These are phyloP conservation scores for Fusarium compactum DNA, from an alignment of 2,329 filamentous ascomycete species.

Conservation along the genomic window DNA sequence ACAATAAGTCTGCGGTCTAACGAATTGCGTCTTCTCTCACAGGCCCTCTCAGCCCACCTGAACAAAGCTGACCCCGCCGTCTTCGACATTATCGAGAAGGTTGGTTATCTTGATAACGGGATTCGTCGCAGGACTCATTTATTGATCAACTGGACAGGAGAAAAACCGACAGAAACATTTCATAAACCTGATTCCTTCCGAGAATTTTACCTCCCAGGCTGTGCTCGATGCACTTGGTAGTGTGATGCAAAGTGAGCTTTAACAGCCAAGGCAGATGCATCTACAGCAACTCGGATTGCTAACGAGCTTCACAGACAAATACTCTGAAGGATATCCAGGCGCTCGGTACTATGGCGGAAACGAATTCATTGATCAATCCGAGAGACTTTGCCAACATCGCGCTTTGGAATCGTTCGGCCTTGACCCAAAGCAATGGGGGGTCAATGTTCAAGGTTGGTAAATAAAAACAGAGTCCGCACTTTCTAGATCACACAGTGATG, in stretches of 20 bases:
- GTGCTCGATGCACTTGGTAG: constrained; percentile 92
- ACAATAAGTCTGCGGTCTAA: constrained; percentile 29
- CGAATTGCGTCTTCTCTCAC: constrained; percentile 7
- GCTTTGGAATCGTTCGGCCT: constrained; percentile 89
- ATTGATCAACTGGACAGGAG: constrained; percentile 68
- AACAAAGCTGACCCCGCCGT: constrained; percentile 88
- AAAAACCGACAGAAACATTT: constrained; percentile 97
- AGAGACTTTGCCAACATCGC: constrained; percentile 89
- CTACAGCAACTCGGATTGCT: not conserved
- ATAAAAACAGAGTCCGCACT: not conserved
- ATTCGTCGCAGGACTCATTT: not conserved
- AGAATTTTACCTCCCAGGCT: constrained; percentile 95
- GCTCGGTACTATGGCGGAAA: constrained; percentile 97
- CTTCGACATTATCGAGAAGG: constrained; percentile 91
- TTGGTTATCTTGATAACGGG: constrained; percentile 55
- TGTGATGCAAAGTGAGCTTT: constrained; percentile 86
- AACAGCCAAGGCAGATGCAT: constrained; percentile 5
- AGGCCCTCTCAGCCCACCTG: constrained; percentile 85
- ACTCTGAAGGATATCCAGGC: constrained; percentile 97
- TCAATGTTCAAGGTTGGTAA: constrained; percentile 89
- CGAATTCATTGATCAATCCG: constrained; percentile 92
- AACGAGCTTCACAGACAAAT: constrained; percentile 77
- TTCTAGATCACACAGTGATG: constrained; percentile 2
- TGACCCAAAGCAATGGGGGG: constrained; percentile 89
- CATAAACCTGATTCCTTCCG: constrained; percentile 95